Base-by-base conservation (phyloP, 371 early-diverging fungal genomes). In the Parasitella parasitica region DNA sequence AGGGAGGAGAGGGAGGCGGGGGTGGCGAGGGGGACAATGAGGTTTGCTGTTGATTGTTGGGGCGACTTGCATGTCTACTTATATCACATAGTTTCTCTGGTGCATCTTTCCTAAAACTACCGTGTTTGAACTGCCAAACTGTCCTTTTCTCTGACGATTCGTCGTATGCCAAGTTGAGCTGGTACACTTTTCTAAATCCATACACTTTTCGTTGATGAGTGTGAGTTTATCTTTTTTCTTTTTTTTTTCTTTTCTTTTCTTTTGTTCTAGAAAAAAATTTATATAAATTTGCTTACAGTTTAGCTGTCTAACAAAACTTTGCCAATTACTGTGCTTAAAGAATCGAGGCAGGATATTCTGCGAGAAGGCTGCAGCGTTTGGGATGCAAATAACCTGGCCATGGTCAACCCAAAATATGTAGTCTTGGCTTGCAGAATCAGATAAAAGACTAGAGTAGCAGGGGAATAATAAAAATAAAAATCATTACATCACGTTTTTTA, bases 241-340 rank as follows among this genome's bases (percentile, higher is more conserved):
- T 43, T 20, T 24, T 24, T 28, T 8, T 39, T 16, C 4, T 26
- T 24, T 26, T 1, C 11, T 16, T 20, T 22, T 39, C 24, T 37
- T 27, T 18, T 15, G 20, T 18, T 41, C 16, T 16, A 53, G 24
- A 52, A 38, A 41, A 22, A 37, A 38, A 4, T 36, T 38, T n/a
- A 59, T 15, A 37, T n/a, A 37, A 53, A 30, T 27, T 22, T 11
- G n/a, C 70, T 60, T 71, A 78, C 78, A 88, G 69, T 97, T 97
- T 13, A 97, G 82, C 71, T 97, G 97, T 9, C 97, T 83, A 11
- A 96, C 92, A 81, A 97, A 96, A 51, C 90, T 90, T 20, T 93
- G 88, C 71, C 94, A 90, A 67, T 97, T 96, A 69, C 86, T 92
- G 78, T 96, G 95, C 69, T 94, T 95, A 72, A 96, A 96, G 70